A percentile compares a stretch with the other conserved stretches of the same genome.
phyloP scores from a whole-genome alignment of 2,329 filamentous ascomycete genomes.

The Trichoderma cornu-damae region DNA sequence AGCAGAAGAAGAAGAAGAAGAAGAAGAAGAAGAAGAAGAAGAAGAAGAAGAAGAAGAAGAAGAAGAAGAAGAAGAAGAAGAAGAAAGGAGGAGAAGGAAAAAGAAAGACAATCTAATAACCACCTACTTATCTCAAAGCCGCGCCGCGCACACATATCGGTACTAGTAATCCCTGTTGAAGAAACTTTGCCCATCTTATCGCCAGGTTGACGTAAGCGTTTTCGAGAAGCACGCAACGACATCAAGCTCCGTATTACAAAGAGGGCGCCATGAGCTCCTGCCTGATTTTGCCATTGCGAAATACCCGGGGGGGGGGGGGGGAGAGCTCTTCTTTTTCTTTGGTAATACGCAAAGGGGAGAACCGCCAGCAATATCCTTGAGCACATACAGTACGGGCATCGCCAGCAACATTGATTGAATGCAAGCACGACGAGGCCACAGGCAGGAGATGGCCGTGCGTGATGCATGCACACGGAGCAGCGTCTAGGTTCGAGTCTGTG shows the following conservation, averaged over 20 bases:
- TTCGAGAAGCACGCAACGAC: slow-evolving; percentile 11
- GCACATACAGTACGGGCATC: no score
- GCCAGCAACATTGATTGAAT: no score
- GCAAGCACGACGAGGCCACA: no score
- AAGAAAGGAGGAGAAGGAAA: not conserved
- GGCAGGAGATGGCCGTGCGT: no score
- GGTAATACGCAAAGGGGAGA: not conserved
- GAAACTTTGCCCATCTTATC: slow-evolving; percentile 8
- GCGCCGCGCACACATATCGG: not conserved
- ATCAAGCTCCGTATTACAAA: slow-evolving; percentile 17
- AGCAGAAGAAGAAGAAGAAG: not conserved
- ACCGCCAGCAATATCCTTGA: no score
- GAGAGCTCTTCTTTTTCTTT: not conserved
- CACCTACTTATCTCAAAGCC: not conserved
- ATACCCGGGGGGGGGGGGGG: not conserved
- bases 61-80: not conserved
- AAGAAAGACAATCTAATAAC: not conserved
- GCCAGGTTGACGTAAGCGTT: slow-evolving; percentile 7
- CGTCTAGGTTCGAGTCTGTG: no score
- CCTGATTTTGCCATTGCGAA: slow-evolving; percentile 7
- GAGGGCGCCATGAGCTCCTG: slow-evolving; percentile 15
- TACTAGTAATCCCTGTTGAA: not conserved
- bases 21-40: not conserved
- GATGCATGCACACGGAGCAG: no score
- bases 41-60: not conserved